phyloP scores from a whole-genome alignment of 305 asterid genomes.

The Solanum aculeatissimum region DNA sequence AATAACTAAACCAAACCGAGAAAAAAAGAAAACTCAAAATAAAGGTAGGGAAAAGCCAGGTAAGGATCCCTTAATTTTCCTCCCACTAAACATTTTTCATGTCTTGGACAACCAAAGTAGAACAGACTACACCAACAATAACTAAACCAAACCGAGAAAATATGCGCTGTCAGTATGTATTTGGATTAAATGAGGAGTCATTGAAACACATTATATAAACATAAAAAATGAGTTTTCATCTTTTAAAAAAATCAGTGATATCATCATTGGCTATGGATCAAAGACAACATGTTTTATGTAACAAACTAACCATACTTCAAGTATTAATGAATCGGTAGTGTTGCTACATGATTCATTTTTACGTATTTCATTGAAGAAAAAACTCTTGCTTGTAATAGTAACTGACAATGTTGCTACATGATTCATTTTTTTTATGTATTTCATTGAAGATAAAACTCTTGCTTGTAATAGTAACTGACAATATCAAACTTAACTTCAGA shows the following conservation, averaged over 20 bases:
- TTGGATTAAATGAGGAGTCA: not conserved
- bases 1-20: not conserved
- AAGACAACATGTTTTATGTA: not conserved
- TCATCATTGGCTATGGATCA: not conserved
- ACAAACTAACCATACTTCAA: not conserved
- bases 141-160: not conserved
- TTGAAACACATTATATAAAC: not conserved
- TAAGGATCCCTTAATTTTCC: not conserved
- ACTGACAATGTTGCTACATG: not conserved
- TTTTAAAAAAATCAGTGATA: not conserved
- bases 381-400: not conserved
- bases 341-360: not conserved
- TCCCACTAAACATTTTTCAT: constrained; percentile 1
- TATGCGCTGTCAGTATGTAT: not conserved
- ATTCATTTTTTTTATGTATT: not conserved
- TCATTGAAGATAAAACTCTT: not conserved
- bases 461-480: not conserved
- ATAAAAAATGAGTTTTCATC: not conserved
- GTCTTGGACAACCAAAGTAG: constrained; percentile 3
- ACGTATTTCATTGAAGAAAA: not conserved
- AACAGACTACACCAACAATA: not conserved
- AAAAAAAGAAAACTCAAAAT: constrained; percentile 9
- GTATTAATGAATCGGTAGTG: not conserved
- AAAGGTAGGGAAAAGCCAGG: not conserved
- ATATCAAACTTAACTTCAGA: not conserved